Evolutionary conservation across 306 rosid species (phyloP).

Genomic region (Cucurbita maxima): DNA sequence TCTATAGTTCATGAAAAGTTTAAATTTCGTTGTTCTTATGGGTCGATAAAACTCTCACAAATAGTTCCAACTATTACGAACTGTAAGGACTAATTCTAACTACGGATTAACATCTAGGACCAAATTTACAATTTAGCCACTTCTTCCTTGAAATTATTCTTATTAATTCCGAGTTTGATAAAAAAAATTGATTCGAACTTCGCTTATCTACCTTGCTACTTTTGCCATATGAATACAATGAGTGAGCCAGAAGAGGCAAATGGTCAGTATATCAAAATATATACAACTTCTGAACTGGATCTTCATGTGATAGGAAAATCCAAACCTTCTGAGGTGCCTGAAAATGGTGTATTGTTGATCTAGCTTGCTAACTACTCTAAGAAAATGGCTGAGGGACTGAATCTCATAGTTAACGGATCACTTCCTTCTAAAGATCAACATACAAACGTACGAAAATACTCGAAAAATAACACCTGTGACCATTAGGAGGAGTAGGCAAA

Average conservation of each 20-base stretch:
- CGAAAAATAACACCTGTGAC: slow-evolving; percentile 49
- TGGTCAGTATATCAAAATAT: not conserved
- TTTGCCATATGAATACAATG: not conserved
- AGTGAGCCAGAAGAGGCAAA: not conserved
- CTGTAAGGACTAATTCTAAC: too few species aligned
- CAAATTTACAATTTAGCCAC: too few species aligned
- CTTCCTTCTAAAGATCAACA: slow-evolving; percentile 65
- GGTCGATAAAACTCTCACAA: too few species aligned
- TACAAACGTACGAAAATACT: slow-evolving; percentile 37
- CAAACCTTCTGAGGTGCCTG: not conserved
- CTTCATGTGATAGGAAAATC: not conserved
- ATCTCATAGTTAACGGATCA: slow-evolving; percentile 13
- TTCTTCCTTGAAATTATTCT: too few species aligned
- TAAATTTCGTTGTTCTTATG: too few species aligned
- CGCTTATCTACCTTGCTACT: not conserved
- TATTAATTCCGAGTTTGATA: too few species aligned
- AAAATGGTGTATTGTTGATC: not conserved
- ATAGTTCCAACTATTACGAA: too few species aligned
- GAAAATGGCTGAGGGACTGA: not conserved
- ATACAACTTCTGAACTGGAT: not conserved
- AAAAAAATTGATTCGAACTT: too few species aligned
- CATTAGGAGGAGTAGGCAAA: slow-evolving; percentile 43
- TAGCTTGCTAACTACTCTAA: not conserved
- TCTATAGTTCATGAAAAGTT: too few species aligned
- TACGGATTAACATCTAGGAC: too few species aligned